Evolutionary conservation across 2,329 filamentous ascomycete species (phyloP), one percentile per base, ranked within the genome.

Genomic region (Dothiorella sarmentorum): DNA sequence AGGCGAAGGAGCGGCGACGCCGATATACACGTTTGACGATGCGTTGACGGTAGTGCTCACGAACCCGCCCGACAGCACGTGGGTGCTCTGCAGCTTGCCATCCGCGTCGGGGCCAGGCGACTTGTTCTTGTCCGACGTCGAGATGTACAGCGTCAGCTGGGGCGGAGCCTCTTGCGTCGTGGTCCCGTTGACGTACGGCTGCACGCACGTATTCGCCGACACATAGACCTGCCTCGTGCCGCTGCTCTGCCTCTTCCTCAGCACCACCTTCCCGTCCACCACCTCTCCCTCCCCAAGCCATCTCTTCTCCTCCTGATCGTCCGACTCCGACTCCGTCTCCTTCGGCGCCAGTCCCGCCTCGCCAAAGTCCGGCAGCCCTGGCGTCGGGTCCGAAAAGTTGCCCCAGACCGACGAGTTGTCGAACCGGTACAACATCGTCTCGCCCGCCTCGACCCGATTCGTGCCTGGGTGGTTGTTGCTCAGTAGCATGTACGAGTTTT

Each of bases 131-230:
- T 78, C 67, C 3, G 84, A 84, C 17, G 78, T 85, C 3, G 91
- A 95, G 47, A 96, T 78, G 67, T 88, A 96, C 9, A 97, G 76
- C 11, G 83, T 82, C 52, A 97, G 81, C 66, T 96, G 91, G 11
- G 89, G 82, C 1, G 76, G 71, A 13, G 65, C 65, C 10, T 64
- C 68, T 13, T 74, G 71, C 53, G 75, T 77, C 22, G 77, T 75
- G 2, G 76, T 76, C 7, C 74, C 76, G 38, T 82, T 82, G 38
- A 80, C 77, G 18, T 74, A 70, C 11, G 93, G 94, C 66, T 95
- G 91, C 24, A 84, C 73, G 72, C 94, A 99, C 1, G 90, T 92
- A 64, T 91, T 97, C 42, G 91, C 85, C 2, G 91, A 91, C 56
- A 99, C 81, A 71, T 88, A 97, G 3, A 97, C 78, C 1, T 75